Base-by-base conservation (phyloP, 371 early-diverging fungal species). In the Rhizopus stolonifer region DNA sequence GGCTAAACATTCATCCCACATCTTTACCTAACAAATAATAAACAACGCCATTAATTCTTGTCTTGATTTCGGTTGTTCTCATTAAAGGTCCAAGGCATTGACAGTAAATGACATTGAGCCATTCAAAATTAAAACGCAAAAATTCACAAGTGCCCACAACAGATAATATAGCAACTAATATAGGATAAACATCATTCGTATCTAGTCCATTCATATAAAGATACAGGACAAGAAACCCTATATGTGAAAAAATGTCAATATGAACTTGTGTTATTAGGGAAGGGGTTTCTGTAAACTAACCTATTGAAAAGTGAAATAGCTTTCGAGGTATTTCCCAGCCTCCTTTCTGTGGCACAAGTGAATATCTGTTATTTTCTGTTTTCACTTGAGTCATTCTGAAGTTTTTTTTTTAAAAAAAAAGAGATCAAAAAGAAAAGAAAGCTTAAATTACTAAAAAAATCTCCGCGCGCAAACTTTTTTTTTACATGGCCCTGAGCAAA, bases 321-420 rank as follows among this genome's bases (percentile, higher is more conserved):
- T 81, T 81, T 40, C 82, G 67, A 42, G 82, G 78, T 15, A 81
- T 52, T 53, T 81, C 82, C 74, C 72, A 76, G 11, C 72, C 64
- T 15, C 74, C 70, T 47, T 67, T 61, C 1, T 4, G 26, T 21
- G 60, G 54, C 4, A 58, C 47, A 39, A 31, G 46, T 9, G 58
- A 39, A 33, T 34, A 56, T 23, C 34, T 49, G 15, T 32, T 36
- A 29, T 10, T 29, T 29, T 29, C 31, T 29, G 4, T 29, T 29
- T 29, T 29, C 31, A 29, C 4, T 29, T 4, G 31, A n/a, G n/a
- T n/a, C n/a, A n/a, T n/a, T n/a, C 31, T 29, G 31, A 10, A 4
- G 4, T 10, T 7, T 29, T 29, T 29, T 10, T 29, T 29, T 29
- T 29, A 29, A 29, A 29, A 29, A 29, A 29, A 29, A 29, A 29